A percentile compares a stretch with the other conserved stretches of the same genome.
These are phyloP conservation scores for Penicillium sp. DNA, from an alignment of 2,329 filamentous ascomycete species.

Conservation along the genomic window DNA sequence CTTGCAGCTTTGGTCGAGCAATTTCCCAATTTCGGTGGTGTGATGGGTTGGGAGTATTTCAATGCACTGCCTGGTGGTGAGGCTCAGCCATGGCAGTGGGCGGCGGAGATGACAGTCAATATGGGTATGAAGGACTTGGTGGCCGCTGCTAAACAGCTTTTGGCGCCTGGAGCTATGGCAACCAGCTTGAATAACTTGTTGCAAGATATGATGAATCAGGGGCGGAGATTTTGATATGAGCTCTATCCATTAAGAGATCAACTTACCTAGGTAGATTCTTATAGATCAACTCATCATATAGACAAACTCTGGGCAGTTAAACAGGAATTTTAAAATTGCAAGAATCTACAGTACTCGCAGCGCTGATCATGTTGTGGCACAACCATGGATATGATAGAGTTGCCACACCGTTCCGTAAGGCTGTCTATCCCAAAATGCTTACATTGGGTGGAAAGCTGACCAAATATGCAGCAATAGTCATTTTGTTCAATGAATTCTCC, in stretches of 20 bases:
- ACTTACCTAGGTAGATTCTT: no score
- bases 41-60: constrained; percentile 97
- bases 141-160: constrained; percentile 31
- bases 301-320: no score
- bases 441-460: no score
- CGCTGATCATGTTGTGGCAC: no score
- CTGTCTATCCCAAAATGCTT: no score
- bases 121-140: constrained; percentile 45
- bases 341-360: no score
- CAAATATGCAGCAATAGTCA: no score
- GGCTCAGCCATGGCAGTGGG: constrained; percentile 74
- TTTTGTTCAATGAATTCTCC: no score
- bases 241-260: not conserved
- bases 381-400: no score
- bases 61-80: constrained; percentile 69
- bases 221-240: constrained; percentile 8
- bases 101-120: constrained; percentile 61
- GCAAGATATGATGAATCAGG: constrained; percentile 30
- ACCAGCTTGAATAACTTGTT: constrained; percentile 32
- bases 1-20: constrained; percentile 57
- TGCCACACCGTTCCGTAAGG: no score
- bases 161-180: constrained; percentile 29
- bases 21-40: constrained; percentile 74
- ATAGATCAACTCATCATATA: no score
- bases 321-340: no score